A percentile compares a stretch with the other conserved stretches of the same genome.
Conservation (phyloP, 192 early-diverging fungal genomes). For the Coemansia sp. region DNA sequence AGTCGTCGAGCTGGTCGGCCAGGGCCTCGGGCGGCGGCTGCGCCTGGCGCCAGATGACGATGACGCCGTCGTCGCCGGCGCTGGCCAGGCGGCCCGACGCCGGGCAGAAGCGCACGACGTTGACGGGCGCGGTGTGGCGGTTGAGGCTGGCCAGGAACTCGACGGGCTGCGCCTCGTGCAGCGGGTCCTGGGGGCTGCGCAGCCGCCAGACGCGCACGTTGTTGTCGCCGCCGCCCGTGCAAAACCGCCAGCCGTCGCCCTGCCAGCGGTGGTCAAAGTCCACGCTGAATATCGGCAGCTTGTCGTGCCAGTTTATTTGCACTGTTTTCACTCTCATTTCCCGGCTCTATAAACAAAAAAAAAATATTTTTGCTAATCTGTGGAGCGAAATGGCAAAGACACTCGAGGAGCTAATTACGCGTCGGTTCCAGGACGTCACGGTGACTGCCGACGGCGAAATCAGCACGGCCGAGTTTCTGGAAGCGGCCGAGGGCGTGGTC, state of each 20-base stretch:
- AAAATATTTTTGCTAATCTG: constrained; percentile 1
- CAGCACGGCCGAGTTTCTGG: constrained; percentile 71
- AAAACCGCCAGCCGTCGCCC: constrained; percentile 62
- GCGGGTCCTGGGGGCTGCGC: constrained; percentile 16
- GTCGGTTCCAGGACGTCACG: constrained; percentile 67
- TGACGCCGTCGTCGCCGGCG: constrained; percentile 86
- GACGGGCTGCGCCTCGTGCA: constrained; percentile 45
- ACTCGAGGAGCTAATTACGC: constrained; percentile 58
- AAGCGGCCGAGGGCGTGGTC: constrained; percentile 74
- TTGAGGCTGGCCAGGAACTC: constrained; percentile 80
- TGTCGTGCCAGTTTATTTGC: constrained; percentile 95
- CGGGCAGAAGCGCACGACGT: constrained; percentile 89
- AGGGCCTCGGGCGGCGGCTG: constrained; percentile 40
- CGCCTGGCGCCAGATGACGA: constrained; percentile 80
- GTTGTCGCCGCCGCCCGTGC: constrained; percentile 87
- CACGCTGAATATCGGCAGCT: constrained; percentile 82
- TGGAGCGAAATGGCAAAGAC: constrained; percentile 20
- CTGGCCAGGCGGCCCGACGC: constrained; percentile 72
- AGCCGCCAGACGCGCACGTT: constrained; percentile 72
- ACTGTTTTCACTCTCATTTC: constrained; percentile 68
- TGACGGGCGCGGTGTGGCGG: constrained; percentile 85
- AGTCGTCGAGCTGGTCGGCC: constrained; percentile 10
- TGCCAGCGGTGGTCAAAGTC: constrained; percentile 72
- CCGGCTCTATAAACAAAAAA: constrained; percentile 3
- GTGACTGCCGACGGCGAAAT: constrained; percentile 60